These are phyloP conservation scores for Penicillium subrubescens DNA, from an alignment of 495 filamentous ascomycete species.

Conservation along the genomic window DNA sequence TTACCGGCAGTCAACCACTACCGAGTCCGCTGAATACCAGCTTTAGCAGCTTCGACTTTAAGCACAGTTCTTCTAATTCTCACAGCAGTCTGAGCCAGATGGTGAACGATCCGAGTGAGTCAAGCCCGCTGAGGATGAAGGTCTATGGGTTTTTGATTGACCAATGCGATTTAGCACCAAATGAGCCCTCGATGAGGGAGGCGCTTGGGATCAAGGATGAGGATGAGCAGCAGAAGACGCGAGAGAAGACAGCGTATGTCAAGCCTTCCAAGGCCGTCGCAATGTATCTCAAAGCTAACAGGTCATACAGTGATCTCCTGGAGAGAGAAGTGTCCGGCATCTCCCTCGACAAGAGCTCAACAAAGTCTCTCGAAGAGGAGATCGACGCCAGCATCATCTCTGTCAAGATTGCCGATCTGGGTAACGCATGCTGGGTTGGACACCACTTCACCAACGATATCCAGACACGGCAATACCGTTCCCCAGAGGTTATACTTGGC, in stretches of 20 bases:
- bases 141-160: not conserved
- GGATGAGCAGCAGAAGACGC: slow-evolving; percentile 76
- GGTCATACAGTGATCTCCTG: slow-evolving; percentile 70
- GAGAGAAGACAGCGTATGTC: slow-evolving; percentile 93
- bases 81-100: slow-evolving; percentile 83
- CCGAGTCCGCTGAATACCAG: slow-evolving; percentile 92
- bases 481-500: slow-evolving; percentile 94
- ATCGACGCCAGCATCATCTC: slow-evolving; percentile 77
- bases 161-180: slow-evolving; percentile 14
- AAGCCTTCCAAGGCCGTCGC: not conserved
- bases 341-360: slow-evolving; percentile 76
- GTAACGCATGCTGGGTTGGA: slow-evolving; percentile 97
- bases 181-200: slow-evolving; percentile 60
- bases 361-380: slow-evolving; percentile 46
- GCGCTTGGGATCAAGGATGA: slow-evolving; percentile 61
- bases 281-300: not conserved
- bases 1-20: slow-evolving; percentile 95
- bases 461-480: slow-evolving; percentile 95
- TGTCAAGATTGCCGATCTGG: slow-evolving; percentile 98
- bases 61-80: slow-evolving; percentile 69
- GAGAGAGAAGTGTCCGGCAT: slow-evolving; percentile 93
- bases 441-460: slow-evolving; percentile 99
- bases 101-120: slow-evolving; percentile 72
- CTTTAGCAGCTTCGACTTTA: slow-evolving; percentile 77
- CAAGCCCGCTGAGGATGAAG: not conserved